Base-by-base conservation (phyloP, 257 asterid species). In the Ophiorrhiza pumila region DNA sequence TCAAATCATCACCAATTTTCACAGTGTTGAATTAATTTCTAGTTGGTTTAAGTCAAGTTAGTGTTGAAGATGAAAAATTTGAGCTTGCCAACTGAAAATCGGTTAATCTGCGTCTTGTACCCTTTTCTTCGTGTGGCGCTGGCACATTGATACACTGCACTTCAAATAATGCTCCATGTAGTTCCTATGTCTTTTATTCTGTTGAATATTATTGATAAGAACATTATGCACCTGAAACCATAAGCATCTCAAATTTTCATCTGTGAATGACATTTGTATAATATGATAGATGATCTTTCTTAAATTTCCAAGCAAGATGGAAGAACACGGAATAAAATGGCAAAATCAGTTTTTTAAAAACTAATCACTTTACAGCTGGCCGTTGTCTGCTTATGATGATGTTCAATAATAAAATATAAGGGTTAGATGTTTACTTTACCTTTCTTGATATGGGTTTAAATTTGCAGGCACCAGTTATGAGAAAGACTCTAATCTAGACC, bases 391-490 rank as follows among this genome's bases (percentile, higher is more conserved):
- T 41, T 70, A 6, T 14, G 23, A 47, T 32, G n/a, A 15, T 35
- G 29, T 45, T 47, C 27, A 47, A 60, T 31, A 23, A 12, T 10
- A 61, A 17, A 58, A 37, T 37, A 18, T 42, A 72, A 34, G 61
- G 29, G 9, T 17, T 59, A 60, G 29, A 57, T 35, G 25, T 49
- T 42, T 32, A 46, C 29, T 31, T 39, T 25, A 15, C 70, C 42
- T 42, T 32, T 58, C 42, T 42, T 81, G 73, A 69, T 32, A 14
- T 60, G 60, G 52, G 53, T 65, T 39, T 66, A 47, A 58, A 42
- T n/a, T n/a, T 78, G 82, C 87, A 93, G 97, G 92, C 46, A 80
- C 77, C 61, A 84, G 79, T 23, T 78, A 62, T 41, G 91, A 86
- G 78, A 90, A 83, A 75, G 88, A 87, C 68, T 67, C 83, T 25